A percentile compares a stretch with the other conserved stretches of the same genome.
Evolutionary conservation across 352 stramenopile genomes (phyloP).

Genomic region (Thalassiosira exigua): DNA sequence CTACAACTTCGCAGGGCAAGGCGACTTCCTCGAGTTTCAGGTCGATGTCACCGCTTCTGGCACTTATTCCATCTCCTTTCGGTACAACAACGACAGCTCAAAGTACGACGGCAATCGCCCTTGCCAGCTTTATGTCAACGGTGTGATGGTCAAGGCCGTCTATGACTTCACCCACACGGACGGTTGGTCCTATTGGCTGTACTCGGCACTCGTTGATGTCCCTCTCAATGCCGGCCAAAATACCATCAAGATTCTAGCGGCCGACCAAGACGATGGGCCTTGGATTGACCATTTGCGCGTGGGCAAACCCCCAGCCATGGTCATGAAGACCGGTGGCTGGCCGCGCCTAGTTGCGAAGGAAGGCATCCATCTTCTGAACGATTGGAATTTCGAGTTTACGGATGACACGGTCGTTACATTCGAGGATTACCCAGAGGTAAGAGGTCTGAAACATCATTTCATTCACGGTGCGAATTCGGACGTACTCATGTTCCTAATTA

Average conservation of each 20-base stretch:
- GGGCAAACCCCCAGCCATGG: constrained; percentile 42
- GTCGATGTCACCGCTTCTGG: constrained; percentile 29
- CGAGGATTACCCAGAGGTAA: not conserved
- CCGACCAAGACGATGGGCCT: constrained; percentile 44
- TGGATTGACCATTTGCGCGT: constrained; percentile 67
- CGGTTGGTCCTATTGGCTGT: constrained; percentile 46
- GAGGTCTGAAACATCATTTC: too few species aligned
- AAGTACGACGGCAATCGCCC: constrained; percentile 40
- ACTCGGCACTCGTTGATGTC: constrained; percentile 56
- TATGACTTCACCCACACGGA: constrained; percentile 50
- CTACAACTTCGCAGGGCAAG: constrained; percentile 39
- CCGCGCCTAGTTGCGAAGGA: constrained; percentile 2
- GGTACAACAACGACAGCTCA: constrained; percentile 27
- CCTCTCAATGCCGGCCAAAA: constrained; percentile 45
- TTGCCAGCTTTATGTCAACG: constrained; percentile 50
- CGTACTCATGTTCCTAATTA: too few species aligned
- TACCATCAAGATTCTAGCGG: constrained; percentile 51
- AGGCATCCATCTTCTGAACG: not conserved
- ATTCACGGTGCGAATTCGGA: too few species aligned
- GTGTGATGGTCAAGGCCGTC: constrained; percentile 17
- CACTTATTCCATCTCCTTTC: constrained; percentile 56
- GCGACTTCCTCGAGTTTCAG: constrained; percentile 51
- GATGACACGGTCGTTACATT: not conserved
- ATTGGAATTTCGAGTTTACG: not conserved
- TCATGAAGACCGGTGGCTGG: constrained; percentile 15